Evolutionary conservation across 176 grass and related monocot genomes (phyloP).

Genomic region (Paspalum vaginatum): DNA sequence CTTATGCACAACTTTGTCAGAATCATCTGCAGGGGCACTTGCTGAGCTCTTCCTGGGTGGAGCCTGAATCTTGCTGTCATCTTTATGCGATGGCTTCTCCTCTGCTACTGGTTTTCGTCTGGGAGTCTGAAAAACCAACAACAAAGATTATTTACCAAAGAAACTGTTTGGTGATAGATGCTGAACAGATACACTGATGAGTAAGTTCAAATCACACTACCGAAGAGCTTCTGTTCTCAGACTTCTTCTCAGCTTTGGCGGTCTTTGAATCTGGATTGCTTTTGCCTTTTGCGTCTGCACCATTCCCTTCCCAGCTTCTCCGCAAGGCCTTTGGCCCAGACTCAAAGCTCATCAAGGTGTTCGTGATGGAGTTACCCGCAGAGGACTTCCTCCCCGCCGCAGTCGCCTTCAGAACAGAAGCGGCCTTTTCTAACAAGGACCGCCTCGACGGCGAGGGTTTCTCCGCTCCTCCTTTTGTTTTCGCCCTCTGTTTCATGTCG

Average conservation of each 20-base stretch:
- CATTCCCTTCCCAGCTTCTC: slow-evolving; percentile 81
- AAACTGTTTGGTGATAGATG: slow-evolving; percentile 8
- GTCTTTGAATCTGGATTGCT: slow-evolving; percentile 58
- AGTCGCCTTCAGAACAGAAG: slow-evolving; percentile 79
- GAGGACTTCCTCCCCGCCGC: slow-evolving; percentile 73
- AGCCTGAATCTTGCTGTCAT: slow-evolving; percentile 74
- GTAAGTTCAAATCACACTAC: no score
- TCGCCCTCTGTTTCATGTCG: slow-evolving; percentile 68
- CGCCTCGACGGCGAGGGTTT: slow-evolving; percentile 50
- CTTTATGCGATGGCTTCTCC: slow-evolving; percentile 65
- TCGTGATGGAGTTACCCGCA: slow-evolving; percentile 53
- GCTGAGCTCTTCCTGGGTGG: slow-evolving; percentile 69
- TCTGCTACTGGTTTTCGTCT: slow-evolving; percentile 59
- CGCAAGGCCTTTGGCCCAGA: slow-evolving; percentile 67
- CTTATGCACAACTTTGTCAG: slow-evolving; percentile 54
- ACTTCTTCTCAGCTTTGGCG: slow-evolving; percentile 59
- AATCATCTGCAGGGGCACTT: slow-evolving; percentile 64
- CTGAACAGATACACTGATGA: no score
- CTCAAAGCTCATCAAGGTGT: slow-evolving; percentile 44
- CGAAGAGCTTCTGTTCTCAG: slow-evolving; percentile 57
- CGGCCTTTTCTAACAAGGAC: slow-evolving; percentile 67
- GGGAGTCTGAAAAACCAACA: slow-evolving; percentile 57
- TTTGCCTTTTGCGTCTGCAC: slow-evolving; percentile 47
- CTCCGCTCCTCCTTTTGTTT: slow-evolving; percentile 58
- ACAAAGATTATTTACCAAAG: slow-evolving; percentile 15